Percentiles rank a stretch among this genome's conserved stretches.
Conservation (phyloP, 2,329 filamentous ascomycete species). For the Fusarium tanahbumbuense region DNA sequence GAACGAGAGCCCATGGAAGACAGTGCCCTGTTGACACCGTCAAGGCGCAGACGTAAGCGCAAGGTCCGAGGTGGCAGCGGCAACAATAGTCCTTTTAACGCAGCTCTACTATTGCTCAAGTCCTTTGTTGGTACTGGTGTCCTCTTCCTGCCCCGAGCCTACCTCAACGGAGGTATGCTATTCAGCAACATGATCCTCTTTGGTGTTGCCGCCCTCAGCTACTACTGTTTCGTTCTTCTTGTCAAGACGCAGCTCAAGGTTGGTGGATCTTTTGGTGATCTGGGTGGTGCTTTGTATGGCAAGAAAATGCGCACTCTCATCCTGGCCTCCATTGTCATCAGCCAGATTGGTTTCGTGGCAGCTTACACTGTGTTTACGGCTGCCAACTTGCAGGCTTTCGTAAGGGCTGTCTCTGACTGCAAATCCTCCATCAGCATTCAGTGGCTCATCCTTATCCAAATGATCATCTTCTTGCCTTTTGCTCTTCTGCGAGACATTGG, state of each 20-base stretch:
- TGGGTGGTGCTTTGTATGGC: constrained; percentile 91
- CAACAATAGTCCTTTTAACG: constrained; percentile 81
- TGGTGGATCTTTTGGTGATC: constrained; percentile 96
- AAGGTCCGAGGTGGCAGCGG: constrained; percentile 79
- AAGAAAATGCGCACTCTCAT: constrained; percentile 90
- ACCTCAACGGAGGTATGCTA: constrained; percentile 95
- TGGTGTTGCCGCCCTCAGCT: constrained; percentile 85
- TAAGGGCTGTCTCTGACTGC: constrained; percentile 90
- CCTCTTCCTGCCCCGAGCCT: constrained; percentile 90
- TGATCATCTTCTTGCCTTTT: constrained; percentile 93
- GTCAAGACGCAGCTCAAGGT: constrained; percentile 87
- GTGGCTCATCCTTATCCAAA: constrained; percentile 91
- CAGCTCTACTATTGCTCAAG: constrained; percentile 88
- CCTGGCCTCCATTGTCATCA: constrained; percentile 90
- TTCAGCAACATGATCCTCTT: constrained; percentile 95
- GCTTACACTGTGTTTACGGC: constrained; percentile 98
- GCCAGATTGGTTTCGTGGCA: constrained; percentile 93
- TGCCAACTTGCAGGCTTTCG: constrained; percentile 94
- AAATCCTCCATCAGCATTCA: constrained; percentile 86
- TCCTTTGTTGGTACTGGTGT: constrained; percentile 98
- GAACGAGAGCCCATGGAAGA: constrained; percentile 87
- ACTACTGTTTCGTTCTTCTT: constrained; percentile 96
- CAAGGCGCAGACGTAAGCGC: constrained; percentile 77
- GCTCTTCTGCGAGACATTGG: constrained; percentile 96
- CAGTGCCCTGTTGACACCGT: constrained; percentile 83